Conservation (phyloP, 2,329 filamentous ascomycete species). For the Myriosclerotinia curreyana region DNA sequence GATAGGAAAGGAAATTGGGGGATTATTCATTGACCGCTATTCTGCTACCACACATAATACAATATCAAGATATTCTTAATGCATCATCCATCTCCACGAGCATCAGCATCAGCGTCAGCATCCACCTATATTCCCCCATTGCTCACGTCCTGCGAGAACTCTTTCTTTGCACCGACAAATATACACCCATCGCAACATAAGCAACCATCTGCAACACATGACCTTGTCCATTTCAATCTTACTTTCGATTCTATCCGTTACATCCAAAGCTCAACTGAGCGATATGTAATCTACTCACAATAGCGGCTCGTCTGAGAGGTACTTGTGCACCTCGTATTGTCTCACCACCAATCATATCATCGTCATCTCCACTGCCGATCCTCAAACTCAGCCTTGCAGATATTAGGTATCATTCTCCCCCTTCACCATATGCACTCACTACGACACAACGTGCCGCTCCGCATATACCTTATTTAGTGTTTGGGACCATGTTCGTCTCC, state of each 20-base stretch:
- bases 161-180: not conserved
- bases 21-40: not conserved
- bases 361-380: not conserved
- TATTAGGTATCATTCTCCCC: not conserved
- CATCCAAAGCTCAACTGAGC: too few species aligned
- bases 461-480: not conserved
- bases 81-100: not conserved
- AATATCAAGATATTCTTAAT: not conserved
- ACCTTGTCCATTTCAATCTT: too few species aligned
- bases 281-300: too few species aligned
- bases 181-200: not conserved
- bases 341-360: not conserved
- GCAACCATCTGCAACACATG: not conserved
- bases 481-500: not conserved
- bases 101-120: not conserved
- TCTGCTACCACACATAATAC: not conserved
- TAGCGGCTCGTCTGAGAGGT: not conserved
- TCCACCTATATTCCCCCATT: not conserved
- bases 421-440: not conserved
- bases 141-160: not conserved
- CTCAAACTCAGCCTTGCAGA: constrained; percentile 6
- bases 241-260: not conserved
- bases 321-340: not conserved
- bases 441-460: not conserved
- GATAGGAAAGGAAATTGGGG: too few species aligned